Conservation (phyloP, 192 early-diverging fungal genomes). For the Backusella psychrophila region DNA sequence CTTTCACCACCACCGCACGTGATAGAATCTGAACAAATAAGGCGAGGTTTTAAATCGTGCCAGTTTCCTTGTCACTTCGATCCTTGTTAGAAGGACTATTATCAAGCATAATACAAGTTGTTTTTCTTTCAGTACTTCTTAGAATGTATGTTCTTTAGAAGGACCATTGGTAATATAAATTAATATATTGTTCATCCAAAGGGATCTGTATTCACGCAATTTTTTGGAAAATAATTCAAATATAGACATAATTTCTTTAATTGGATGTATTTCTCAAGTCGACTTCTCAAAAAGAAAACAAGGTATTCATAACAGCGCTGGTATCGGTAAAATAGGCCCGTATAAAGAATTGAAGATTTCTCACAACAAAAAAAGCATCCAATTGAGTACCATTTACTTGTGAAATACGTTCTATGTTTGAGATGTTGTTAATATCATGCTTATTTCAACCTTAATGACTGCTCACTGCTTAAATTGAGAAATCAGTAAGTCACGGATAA, state of each 20-base stretch:
- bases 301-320: background rate
- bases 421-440: no score
- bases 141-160: background rate
- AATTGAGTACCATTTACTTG: background rate
- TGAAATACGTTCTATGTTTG: no score
- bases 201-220: background rate
- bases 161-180: background rate
- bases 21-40: background rate
- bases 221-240: background rate
- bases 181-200: background rate
- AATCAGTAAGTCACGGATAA: background rate
- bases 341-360: no score
- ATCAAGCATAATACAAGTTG: background rate
- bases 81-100: background rate
- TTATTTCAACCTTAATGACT: no score
- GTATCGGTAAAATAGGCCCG: no score
- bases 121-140: background rate
- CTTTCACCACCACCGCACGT: background rate
- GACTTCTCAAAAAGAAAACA: background rate
- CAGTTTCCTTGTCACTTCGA: background rate
- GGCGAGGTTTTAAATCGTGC: background rate
- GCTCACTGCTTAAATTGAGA: background rate
- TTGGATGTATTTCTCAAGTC: background rate
- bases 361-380: no score
- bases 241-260: background rate